Evolutionary conservation across 768 basidiomycete species (phyloP).

Genomic region (Gymnopilus junonius): DNA sequence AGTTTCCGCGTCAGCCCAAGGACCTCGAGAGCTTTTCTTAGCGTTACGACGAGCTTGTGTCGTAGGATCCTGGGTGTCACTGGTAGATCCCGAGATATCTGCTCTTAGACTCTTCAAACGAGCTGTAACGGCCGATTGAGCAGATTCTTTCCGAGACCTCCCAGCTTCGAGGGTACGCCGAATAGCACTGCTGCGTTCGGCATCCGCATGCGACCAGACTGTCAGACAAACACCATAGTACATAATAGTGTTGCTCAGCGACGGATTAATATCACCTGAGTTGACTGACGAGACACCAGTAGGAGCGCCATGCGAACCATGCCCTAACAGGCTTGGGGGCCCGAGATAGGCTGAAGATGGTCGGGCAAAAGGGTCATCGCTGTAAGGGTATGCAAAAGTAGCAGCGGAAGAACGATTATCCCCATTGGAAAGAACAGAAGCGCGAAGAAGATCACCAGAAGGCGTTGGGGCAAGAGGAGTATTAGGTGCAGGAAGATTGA

Average conservation of each 20-base stretch:
- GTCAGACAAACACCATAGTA: conserved; percentile 94
- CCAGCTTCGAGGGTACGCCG: conserved; percentile 81
- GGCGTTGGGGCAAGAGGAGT: conserved; percentile 79
- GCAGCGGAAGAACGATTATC: conserved; percentile 70
- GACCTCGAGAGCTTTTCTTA: conserved; percentile 64
- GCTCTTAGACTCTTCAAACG: conserved; percentile 69
- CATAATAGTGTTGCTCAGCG: conserved; percentile 55
- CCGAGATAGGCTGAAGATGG: conserved; percentile 84
- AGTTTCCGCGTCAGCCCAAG: conserved; percentile 76
- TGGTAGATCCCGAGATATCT: conserved; percentile 48
- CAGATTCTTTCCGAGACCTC: conserved; percentile 78
- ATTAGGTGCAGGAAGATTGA: conserved; percentile 77
- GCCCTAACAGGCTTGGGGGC: conserved; percentile 69
- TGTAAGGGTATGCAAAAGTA: conserved; percentile 75
- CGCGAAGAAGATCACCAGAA: conserved; percentile 72
- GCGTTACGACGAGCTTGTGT: conserved; percentile 60
- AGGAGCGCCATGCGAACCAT: conserved; percentile 39
- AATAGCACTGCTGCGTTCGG: conserved; percentile 83
- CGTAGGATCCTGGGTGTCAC: conserved; percentile 55
- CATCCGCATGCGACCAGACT: conserved; percentile 95
- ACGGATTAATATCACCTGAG: conserved; percentile 34
- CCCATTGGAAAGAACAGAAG: conserved; percentile 70
- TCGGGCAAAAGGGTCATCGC: conserved; percentile 76
- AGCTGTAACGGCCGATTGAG: conserved; percentile 70
- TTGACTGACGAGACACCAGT: conserved; percentile 35